These are phyloP conservation scores for Magnaporthales sp. DNA, from an alignment of 2,329 filamentous ascomycete genomes.

Conservation along the genomic window DNA sequence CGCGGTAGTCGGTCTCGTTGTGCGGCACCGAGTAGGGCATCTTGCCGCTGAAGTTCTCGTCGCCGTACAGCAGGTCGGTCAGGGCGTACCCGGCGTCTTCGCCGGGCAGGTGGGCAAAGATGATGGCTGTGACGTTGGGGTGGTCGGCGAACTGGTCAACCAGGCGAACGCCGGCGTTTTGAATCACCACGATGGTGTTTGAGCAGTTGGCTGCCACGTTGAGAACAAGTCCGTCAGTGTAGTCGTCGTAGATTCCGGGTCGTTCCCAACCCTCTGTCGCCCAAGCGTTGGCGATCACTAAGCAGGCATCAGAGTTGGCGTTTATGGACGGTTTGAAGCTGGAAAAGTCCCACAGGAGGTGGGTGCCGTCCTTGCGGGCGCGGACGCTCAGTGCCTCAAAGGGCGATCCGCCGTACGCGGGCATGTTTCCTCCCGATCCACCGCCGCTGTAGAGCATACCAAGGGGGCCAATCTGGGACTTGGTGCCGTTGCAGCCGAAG, in stretches of 20 bases:
- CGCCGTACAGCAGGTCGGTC: constrained; percentile 34
- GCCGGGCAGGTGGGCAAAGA: constrained; percentile 42
- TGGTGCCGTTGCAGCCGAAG: constrained; percentile 35
- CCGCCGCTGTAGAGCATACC: constrained; percentile 43
- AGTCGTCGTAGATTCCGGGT: constrained; percentile 49
- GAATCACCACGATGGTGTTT: constrained; percentile 40
- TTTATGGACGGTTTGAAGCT: constrained; percentile 1
- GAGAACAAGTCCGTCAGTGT: constrained; percentile 37
- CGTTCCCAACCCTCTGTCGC: constrained; percentile 56
- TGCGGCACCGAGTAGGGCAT: constrained; percentile 37
- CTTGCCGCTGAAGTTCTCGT: constrained; percentile 31
- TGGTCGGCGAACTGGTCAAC: constrained; percentile 42
- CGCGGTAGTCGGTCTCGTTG: constrained; percentile 27
- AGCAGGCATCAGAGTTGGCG: constrained; percentile 42
- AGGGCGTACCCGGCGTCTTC: constrained; percentile 39
- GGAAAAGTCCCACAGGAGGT: constrained; percentile 43
- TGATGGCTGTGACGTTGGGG: constrained; percentile 40
- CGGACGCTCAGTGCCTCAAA: constrained; percentile 27
- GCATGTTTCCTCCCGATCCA: constrained; percentile 38
- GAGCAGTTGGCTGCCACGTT: constrained; percentile 40
- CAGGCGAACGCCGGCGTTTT: constrained; percentile 39
- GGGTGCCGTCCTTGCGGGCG: constrained; percentile 44
- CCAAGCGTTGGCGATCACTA: constrained; percentile 48
- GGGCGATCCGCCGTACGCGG: constrained; percentile 29
- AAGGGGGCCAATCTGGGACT: constrained; percentile 29